A percentile compares a stretch with the other conserved stretches of the same genome.
These are phyloP conservation scores for Phytophthora hybrid DNA, from an alignment of 352 stramenopile species.

Conservation along the genomic window DNA sequence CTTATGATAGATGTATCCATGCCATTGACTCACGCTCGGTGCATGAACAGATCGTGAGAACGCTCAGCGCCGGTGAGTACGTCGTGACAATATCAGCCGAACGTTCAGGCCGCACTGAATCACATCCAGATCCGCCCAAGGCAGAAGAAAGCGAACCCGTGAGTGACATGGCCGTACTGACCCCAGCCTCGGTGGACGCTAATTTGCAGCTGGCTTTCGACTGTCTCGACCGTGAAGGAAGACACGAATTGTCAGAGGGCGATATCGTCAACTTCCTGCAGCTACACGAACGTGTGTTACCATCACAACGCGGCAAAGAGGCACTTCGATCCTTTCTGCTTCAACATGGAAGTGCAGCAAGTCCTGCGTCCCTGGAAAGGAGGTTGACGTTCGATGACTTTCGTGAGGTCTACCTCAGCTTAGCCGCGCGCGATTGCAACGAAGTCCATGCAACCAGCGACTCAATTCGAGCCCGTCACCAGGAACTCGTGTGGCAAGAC, in stretches of 20 bases:
- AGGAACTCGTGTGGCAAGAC: conserved; percentile 53
- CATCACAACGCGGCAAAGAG: conserved; percentile 21
- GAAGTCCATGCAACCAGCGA: background rate
- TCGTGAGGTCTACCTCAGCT: conserved; percentile 45
- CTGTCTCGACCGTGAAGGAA: conserved; percentile 52
- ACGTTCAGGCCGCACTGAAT: conserved; percentile 14
- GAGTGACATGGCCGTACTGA: conserved; percentile 13
- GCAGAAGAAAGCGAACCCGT: conserved; percentile 1
- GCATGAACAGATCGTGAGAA: conserved; percentile 30
- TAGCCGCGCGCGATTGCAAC: conserved; percentile 20
- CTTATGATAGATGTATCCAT: background rate
- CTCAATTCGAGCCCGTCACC: conserved; percentile 20
- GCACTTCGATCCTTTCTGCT: conserved; percentile 30
- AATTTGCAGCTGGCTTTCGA: conserved; percentile 58
- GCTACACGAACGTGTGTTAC: conserved; percentile 25
- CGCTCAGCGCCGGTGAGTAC: conserved; percentile 53
- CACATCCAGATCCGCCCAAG: conserved; percentile 5
- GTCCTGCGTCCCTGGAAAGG: conserved; percentile 16
- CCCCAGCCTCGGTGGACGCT: conserved; percentile 18
- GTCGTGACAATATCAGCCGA: conserved; percentile 39
- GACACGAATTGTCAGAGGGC: conserved; percentile 33
- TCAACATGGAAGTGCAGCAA: conserved; percentile 25
- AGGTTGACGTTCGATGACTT: conserved; percentile 49
- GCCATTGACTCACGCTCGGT: background rate
- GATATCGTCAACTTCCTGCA: conserved; percentile 47